phyloP scores from a whole-genome alignment of 768 basidiomycete species.

The Boletus sp. region DNA sequence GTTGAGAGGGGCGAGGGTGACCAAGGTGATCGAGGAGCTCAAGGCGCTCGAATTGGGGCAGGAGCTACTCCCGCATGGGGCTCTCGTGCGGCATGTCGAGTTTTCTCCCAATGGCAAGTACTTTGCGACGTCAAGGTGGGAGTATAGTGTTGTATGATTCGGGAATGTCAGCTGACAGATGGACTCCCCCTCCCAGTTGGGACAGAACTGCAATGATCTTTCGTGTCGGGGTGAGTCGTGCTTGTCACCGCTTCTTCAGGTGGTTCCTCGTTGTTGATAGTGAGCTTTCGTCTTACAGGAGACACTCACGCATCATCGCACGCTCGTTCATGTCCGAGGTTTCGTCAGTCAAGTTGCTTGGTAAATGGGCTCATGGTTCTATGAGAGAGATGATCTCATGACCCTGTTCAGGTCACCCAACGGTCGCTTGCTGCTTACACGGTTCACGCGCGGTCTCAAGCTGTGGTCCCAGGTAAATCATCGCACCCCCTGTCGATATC shows the following conservation, averaged over 20 bases:
- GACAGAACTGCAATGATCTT: conserved; percentile 49
- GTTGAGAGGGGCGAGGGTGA: conserved; percentile 39
- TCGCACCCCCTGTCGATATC: not conserved
- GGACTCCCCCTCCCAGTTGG: conserved; percentile 35
- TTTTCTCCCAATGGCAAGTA: conserved; percentile 57
- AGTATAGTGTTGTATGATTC: not conserved
- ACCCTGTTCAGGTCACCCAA: conserved; percentile 42
- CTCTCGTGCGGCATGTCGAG: conserved; percentile 53
- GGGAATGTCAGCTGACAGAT: not conserved
- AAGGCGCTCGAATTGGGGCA: conserved; percentile 38
- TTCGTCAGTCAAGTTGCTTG: conserved; percentile 58
- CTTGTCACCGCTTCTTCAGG: not conserved
- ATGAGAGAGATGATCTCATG: not conserved
- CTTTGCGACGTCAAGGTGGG: conserved; percentile 52
- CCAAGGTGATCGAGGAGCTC: conserved; percentile 40
- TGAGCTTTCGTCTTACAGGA: conserved; percentile 31
- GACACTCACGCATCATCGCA: conserved; percentile 40
- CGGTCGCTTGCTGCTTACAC: conserved; percentile 44
- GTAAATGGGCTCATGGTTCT: conserved; percentile 17
- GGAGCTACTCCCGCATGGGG: conserved; percentile 41
- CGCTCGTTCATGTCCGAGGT: conserved; percentile 48
- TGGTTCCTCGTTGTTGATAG: not conserved
- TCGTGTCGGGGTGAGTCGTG: conserved; percentile 39
- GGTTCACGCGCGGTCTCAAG: conserved; percentile 47
- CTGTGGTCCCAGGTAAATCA: conserved; percentile 47